Evolutionary conservation across 495 filamentous ascomycete species (phyloP), one percentile per base, ranked within the genome.

Genomic region (Entonaema liquescens): DNA sequence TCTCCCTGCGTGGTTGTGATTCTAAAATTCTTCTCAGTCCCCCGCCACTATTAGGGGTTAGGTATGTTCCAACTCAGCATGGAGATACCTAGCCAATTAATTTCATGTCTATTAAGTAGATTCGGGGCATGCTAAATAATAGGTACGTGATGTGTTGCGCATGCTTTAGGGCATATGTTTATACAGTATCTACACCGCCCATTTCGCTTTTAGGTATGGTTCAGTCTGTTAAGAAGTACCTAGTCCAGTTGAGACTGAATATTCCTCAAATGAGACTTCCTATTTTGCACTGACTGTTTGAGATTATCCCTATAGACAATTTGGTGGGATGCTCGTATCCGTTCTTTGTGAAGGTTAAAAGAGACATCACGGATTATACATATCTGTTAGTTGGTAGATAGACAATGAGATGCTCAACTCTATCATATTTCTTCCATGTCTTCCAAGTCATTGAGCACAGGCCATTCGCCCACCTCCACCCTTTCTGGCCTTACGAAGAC

Each of bases 401-500:
- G 21, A 3, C 42, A 47, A 23, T 47, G 2, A 4, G 12, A 47
- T 47, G 21, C 42, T 47, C 19, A 13, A 23, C 26, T 28, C 15
- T 38, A 36, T 86, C 77, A 95, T 44, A 95, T 92, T 81, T 95
- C 93, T 79, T 97, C 95, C 88, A 96, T 89, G 73, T 95, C 88
- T 63, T 94, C 94, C 36, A 92, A 77, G 74, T 93, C 92, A 68
- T 91, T 87, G 35, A 92, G 67, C 17, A 86, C 86, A n/a, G 89
- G 88, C 67, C 87, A 98, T 71, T 98, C 92, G 25, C 95, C 95
- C 25, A 94, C 86, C 79, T 98, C 92, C 7, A 97, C 88, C 76
- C 93, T 87, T 71, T 97, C 95, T 31, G 95, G 92, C 76, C 94
- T 87, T 9, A 98, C 93, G 77, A 97, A 97, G 26, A 92, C 89